These are phyloP conservation scores for Physcomitrium patens DNA, from an alignment of 225 moss, liverwort and hornwort species.

Conservation along the genomic window DNA sequence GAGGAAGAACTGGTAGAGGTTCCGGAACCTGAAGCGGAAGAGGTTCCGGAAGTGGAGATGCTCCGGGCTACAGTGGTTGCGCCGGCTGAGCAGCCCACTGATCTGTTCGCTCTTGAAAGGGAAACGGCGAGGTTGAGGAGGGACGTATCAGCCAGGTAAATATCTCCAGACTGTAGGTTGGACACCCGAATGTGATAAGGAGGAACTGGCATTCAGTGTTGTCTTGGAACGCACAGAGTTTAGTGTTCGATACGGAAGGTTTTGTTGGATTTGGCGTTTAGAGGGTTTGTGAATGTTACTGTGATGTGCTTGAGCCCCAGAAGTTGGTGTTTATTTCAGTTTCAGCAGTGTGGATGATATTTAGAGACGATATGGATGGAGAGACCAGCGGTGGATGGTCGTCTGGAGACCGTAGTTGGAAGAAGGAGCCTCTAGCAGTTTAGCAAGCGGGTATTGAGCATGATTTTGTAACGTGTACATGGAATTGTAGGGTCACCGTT, in stretches of 20 bases:
- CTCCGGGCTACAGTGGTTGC: constrained; percentile 64
- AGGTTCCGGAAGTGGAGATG: constrained; percentile 65
- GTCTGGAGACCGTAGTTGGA: neutral
- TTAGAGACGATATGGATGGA: neutral
- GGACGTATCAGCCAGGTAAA: constrained; percentile 26
- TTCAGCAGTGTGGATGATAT: neutral
- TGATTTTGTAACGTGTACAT: neutral
- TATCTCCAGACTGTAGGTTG: neutral
- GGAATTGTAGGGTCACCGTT: constrained; percentile 38
- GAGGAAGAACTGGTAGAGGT: constrained; percentile 39
- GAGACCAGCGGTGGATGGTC: neutral
- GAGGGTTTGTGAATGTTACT: neutral
- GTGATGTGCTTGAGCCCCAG: neutral
- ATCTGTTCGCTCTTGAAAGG: constrained; percentile 62
- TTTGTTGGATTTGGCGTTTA: neutral
- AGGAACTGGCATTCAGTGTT: neutral
- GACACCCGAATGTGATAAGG: neutral
- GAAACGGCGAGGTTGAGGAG: constrained; percentile 37
- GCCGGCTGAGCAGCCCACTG: constrained; percentile 47
- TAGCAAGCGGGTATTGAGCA: neutral
- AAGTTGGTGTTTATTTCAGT: neutral
- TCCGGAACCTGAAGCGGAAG: constrained; percentile 29
- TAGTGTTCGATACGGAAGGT: neutral
- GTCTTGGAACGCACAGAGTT: neutral
- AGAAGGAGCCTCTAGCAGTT: neutral